These are phyloP conservation scores for Psidium friedrichsthalianum DNA, from an alignment of 345 rosid species.

Conservation along the genomic window DNA sequence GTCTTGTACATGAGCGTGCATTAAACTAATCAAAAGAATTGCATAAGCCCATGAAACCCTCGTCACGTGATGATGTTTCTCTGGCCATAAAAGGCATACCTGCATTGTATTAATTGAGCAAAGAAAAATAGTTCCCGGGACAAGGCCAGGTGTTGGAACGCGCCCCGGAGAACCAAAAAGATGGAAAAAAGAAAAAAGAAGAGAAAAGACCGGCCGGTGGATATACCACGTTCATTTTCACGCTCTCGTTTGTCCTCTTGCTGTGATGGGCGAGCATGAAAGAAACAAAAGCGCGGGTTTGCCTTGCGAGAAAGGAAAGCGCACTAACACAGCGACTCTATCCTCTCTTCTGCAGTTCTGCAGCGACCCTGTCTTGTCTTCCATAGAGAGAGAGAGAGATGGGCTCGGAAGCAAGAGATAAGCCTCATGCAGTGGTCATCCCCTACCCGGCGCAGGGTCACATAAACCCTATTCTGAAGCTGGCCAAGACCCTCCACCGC, in stretches of 20 bases:
- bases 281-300: background rate
- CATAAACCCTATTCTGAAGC: constrained; percentile 2
- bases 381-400: background rate
- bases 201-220: background rate
- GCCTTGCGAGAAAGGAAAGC: background rate
- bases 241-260: background rate
- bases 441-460: constrained; percentile 2
- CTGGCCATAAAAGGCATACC: background rate
- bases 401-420: background rate
- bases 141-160: too few relatives aligned
- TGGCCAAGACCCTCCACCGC: constrained; percentile 1
- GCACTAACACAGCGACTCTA: background rate
- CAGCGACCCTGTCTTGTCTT: background rate
- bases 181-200: too few relatives aligned
- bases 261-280: background rate
- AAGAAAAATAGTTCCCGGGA: background rate
- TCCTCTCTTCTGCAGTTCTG: background rate
- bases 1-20: background rate
- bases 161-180: too few relatives aligned
- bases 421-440: background rate
- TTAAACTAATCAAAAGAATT: background rate
- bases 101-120: background rate
- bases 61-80: background rate
- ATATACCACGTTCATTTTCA: background rate
- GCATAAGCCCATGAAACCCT: background rate